phyloP scores from a whole-genome alignment of 139 green algal genomes.

The Haematococcus lacustris region DNA sequence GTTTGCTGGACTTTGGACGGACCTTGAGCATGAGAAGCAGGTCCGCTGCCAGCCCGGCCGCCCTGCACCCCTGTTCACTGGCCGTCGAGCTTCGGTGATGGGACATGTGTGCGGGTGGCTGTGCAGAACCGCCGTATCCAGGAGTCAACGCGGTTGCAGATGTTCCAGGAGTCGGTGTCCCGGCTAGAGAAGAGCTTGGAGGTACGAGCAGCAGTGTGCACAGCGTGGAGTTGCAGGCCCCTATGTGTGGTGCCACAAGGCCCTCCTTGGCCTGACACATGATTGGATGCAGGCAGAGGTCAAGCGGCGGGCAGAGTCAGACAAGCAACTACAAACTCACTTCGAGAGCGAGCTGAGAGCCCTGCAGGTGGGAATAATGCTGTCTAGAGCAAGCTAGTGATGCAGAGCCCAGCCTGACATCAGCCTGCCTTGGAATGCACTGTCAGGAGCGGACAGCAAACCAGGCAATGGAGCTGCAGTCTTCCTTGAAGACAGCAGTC shows the following conservation, averaged over 20 bases:
- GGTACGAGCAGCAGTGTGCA: too few species aligned
- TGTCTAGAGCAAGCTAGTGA: too few species aligned
- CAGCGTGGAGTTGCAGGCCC: too few species aligned
- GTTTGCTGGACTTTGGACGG: slow-evolving; percentile 62
- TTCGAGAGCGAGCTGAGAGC: slow-evolving; percentile 46
- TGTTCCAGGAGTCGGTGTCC: slow-evolving; percentile 44
- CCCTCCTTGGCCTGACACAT: too few species aligned
- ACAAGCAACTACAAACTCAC: slow-evolving; percentile 53
- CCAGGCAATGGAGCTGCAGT: slow-evolving; percentile 44
- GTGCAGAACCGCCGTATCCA: slow-evolving; percentile 27
- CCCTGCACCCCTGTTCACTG: too few species aligned
- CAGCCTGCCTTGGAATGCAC: too few species aligned
- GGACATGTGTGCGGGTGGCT: too few species aligned
- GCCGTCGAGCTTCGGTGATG: too few species aligned
- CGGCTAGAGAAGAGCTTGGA: slow-evolving; percentile 65
- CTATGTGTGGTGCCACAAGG: too few species aligned
- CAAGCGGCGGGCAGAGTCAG: slow-evolving; percentile 50
- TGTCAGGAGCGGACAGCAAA: slow-evolving; percentile 31
- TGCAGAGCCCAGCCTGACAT: too few species aligned
- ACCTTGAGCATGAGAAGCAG: slow-evolving; percentile 71
- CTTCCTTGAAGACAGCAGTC: slow-evolving; percentile 46
- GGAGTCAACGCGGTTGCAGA: slow-evolving; percentile 40
- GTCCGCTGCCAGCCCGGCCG: too few species aligned
- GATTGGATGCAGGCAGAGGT: slow-evolving; percentile 39
- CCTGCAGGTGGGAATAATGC: slow-evolving; percentile 10